Base-by-base conservation (phyloP, 805 yeast genomes). In the Sugiyamaella smithiae region DNA sequence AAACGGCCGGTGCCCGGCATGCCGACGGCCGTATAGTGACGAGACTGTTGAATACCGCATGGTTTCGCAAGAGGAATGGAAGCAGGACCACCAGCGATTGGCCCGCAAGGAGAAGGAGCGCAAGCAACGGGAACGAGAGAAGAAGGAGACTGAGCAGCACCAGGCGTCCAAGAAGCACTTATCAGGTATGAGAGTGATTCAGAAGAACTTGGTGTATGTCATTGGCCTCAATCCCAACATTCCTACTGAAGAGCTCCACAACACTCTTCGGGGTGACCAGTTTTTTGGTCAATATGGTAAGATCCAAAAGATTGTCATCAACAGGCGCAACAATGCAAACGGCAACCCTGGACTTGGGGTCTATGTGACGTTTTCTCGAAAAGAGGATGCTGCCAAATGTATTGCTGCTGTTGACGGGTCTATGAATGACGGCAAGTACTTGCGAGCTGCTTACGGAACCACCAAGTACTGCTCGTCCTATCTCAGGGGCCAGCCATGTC, bases 231-330 rank as follows among this genome's bases (percentile, higher is more conserved):
- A 89, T 61, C 96, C 96, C 1, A 85, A 85, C 32, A 80, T 82
- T 22, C 82, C 90, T 6, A 84, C 88, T 47, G 98, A 93, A 50
- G 95, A 85, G 46, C 78, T 93, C 48, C 93, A 89, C 52, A 68
- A 85, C 2, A 80, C 88, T 3, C 73, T 93, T 53, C 81, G 91
- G 56, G 83, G 95, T 2, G 98, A 93, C 54, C 86, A 85, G 64
- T 93, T 89, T 68, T 93, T 93, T 70, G 99, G 99, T n/a, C 97
- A 93, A 70, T 93, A 91, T 66, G 99, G 99, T 52, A 88, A 87
- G 67, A 93, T 93, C 52, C 81, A 84, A 68, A 93, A 93, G 66
- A 85, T 93, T 53, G 99, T 93, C 40, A 87, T 93, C 56, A 93
- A 93, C 67, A 84, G 70, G 40, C 65, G 85, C 60, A 82, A 87